Base-by-base conservation (phyloP, 352 stramenopile genomes). In the Pythium chondricola region DNA sequence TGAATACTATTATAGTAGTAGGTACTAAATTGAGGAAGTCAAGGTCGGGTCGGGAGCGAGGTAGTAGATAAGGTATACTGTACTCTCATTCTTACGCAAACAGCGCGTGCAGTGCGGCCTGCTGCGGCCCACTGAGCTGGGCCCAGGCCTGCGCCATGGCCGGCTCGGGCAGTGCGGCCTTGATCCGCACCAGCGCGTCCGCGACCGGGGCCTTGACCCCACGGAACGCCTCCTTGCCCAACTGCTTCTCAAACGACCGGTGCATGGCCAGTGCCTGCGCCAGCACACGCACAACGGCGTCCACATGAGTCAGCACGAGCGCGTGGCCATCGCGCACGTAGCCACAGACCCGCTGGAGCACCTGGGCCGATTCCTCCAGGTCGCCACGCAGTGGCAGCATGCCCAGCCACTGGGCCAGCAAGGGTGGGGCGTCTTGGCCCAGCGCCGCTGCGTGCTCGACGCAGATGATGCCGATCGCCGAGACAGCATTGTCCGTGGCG, bases 401-500 rank as follows among this genome's bases (percentile, higher is more conserved):
- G 3, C 59, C 48, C 40, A 91, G 49, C 75, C 78, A 93, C 47
- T 88, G 69, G 21, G 76, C 66, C 48, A 90, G 88, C 17, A 93
- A 42, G n/a, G n/a, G n/a, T n/a, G n/a, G n/a, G 27, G 56, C 64
- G 1, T 60, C 54, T 0, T 73, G 61, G 40, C 78, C 71, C 11
- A 91, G 58, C 8, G 58, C 69, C 4, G 21, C 52, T 2, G 67
- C 38, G 31, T 92, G 78, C 48, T 79, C 65, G 56, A 88, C 81
- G 18, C 74, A 86, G 31, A 92, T 68, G 24, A 88, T 73, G 2
- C 81, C 78, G 5, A 92, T 63, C 6, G 82, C 74, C 21, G 79
- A 81, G 27, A 90, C 74, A 11, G 74, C 82, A 40, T 93, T 93
- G 58, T 93, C 79, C 0, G 69, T 88, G 2, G 79, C 82, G 47